Conservation (phyloP, 441 rosid species). For the Euphorbia celastroides region DNA sequence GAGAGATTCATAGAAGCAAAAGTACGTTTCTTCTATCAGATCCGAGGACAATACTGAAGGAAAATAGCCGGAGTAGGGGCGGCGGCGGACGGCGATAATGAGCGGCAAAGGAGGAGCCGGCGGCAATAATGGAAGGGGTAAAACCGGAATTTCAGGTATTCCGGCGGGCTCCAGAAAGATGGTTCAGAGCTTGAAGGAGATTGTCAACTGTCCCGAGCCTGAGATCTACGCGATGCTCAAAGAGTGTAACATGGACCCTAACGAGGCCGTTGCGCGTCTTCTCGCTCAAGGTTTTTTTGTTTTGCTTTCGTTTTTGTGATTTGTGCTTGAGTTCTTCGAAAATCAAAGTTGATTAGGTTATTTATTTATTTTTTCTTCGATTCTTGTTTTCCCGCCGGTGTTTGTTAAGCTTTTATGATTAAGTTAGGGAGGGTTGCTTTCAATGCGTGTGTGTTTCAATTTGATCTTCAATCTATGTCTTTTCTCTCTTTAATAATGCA, state of each 20-base stretch:
- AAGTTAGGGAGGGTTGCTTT: not conserved
- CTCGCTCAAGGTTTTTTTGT: slow-evolving; percentile 68
- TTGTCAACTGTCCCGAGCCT: slow-evolving; percentile 75
- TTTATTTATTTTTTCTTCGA: not conserved
- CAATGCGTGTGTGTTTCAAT: not conserved
- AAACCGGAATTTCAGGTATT: slow-evolving; percentile 53
- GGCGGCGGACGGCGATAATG: slow-evolving; percentile 40
- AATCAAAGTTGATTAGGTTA: not conserved
- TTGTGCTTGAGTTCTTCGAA: not conserved
- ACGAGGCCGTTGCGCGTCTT: slow-evolving; percentile 94
- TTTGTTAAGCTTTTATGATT: not conserved
- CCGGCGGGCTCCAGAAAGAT: slow-evolving; percentile 80
- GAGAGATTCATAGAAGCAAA: not conserved
- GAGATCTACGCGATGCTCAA: slow-evolving; percentile 97
- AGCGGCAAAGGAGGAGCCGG: slow-evolving; percentile 53
- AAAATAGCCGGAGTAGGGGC: slow-evolving; percentile 31
- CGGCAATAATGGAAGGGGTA: slow-evolving; percentile 35
- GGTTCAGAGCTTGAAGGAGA: slow-evolving; percentile 94
- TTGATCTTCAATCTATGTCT: slow-evolving; percentile 7
- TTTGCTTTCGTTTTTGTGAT: not conserved
- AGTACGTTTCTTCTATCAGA: slow-evolving; percentile 28
- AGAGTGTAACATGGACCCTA: slow-evolving; percentile 99
- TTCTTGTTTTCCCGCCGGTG: not conserved
- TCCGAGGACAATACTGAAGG: slow-evolving; percentile 29
- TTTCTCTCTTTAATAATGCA: not conserved